A percentile compares a stretch with the other conserved stretches of the same genome.
Conservation (phyloP, 176 grass and related monocot genomes). For the Paspalum vaginatum region DNA sequence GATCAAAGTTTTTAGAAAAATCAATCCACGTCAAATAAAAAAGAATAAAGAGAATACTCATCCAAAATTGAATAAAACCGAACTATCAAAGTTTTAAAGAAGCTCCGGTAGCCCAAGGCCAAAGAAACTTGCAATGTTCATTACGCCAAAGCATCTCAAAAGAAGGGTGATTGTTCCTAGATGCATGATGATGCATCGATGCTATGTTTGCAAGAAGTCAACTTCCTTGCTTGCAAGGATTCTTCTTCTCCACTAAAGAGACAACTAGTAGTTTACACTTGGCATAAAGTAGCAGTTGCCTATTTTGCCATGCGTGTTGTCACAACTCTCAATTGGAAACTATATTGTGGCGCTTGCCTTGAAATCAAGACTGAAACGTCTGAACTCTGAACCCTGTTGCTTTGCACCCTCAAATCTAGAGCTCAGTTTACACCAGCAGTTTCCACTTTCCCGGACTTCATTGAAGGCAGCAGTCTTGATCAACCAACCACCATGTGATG, state of each 20-base stretch:
- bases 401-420: not conserved
- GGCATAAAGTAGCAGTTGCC: not conserved
- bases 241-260: not conserved
- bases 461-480: not conserved
- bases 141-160: not conserved
- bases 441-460: not conserved
- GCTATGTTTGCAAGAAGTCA: constrained; percentile 41
- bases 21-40: too few species aligned
- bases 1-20: too few species aligned
- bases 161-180: not conserved
- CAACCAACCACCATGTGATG: not conserved
- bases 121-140: not conserved
- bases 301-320: not conserved
- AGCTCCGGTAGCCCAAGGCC: too few species aligned
- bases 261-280: not conserved
- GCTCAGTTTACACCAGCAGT: too few species aligned
- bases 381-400: constrained; percentile 14
- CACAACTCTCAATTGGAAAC: not conserved
- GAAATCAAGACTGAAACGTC: not conserved
- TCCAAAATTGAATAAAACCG: too few species aligned
- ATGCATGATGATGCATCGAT: not conserved
- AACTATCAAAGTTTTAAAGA: too few species aligned
- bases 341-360: not conserved
- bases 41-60: too few species aligned
- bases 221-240: constrained; percentile 34